These are phyloP conservation scores for Pseudocercospora pini-densiflorae DNA, from an alignment of 2,329 filamentous ascomycete genomes.

Conservation along the genomic window DNA sequence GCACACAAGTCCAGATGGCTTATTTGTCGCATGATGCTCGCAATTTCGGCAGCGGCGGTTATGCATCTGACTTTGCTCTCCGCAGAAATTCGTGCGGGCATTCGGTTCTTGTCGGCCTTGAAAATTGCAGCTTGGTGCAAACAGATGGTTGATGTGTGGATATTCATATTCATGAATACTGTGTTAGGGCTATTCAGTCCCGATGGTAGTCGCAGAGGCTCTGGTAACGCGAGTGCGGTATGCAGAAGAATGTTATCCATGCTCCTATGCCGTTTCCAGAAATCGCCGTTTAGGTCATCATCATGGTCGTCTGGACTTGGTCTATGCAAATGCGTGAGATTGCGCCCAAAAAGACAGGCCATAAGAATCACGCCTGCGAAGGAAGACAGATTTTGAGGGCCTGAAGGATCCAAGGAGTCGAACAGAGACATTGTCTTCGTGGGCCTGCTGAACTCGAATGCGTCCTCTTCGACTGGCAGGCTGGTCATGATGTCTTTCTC, in stretches of 20 bases:
- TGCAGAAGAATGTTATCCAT: conserved; percentile 92
- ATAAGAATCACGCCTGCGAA: conserved; percentile 82
- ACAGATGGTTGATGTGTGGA: conserved; percentile 95
- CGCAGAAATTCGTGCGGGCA: conserved; percentile 75
- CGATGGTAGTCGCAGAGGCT: conserved; percentile 75
- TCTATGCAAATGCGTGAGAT: conserved; percentile 87
- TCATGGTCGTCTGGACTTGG: conserved; percentile 81
- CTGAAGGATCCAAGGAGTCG: conserved; percentile 71
- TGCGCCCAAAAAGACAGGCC: conserved; percentile 88
- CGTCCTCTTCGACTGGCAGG: conserved; percentile 81
- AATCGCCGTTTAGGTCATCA: conserved; percentile 86
- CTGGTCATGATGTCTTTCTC: conserved; percentile 89
- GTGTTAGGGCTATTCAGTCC: conserved; percentile 81
- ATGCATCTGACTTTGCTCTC: conserved; percentile 95
- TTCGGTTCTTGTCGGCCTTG: conserved; percentile 87
- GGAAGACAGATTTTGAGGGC: conserved; percentile 74
- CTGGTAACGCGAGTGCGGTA: conserved; percentile 81
- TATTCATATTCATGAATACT: conserved; percentile 94
- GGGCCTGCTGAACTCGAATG: conserved; percentile 78
- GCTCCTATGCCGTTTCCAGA: conserved; percentile 90
- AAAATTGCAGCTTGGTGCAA: conserved; percentile 98
- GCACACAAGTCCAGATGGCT: conserved; percentile 83
- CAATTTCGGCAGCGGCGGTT: conserved; percentile 90
- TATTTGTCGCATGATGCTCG: conserved; percentile 92
- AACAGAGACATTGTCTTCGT: conserved; percentile 72